These are phyloP conservation scores for Pichia sp. DNA, from an alignment of 1,139 yeast species.

Conservation along the genomic window DNA sequence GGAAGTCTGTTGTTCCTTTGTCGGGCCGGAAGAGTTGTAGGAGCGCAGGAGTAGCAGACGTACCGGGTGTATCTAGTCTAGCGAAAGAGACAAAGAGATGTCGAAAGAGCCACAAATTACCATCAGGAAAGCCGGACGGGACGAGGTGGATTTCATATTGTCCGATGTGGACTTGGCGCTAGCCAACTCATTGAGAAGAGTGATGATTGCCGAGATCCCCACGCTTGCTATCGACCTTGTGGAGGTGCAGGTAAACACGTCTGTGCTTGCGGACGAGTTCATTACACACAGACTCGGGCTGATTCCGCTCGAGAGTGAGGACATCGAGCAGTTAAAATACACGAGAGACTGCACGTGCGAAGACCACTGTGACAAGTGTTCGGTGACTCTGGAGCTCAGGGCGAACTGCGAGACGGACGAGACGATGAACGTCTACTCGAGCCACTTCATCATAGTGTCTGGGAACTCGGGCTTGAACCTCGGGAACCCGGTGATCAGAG, in stretches of 20 bases:
- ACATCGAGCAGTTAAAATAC: conserved; percentile 73
- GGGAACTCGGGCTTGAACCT: conserved; percentile 41
- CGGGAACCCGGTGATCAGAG: conserved; percentile 84
- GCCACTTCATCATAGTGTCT: conserved; percentile 63
- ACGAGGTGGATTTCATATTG: conserved; percentile 85
- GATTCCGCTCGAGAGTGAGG: conserved; percentile 80
- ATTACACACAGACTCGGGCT: conserved; percentile 90
- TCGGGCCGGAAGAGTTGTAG: background rate
- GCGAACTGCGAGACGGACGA: conserved; percentile 87
- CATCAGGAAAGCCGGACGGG: conserved; percentile 78
- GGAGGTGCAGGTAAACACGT: conserved; percentile 87
- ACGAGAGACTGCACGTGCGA: conserved; percentile 97
- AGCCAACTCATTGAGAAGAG: conserved; percentile 89
- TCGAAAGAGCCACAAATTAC: conserved; percentile 69
- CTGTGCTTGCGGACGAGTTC: conserved; percentile 95
- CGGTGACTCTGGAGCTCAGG: conserved; percentile 78
- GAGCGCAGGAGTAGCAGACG: background rate
- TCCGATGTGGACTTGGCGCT: conserved; percentile 84
- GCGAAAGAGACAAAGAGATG: conserved; percentile 4
- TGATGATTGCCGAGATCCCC: conserved; percentile 94
- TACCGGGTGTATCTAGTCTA: background rate
- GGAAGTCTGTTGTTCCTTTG: too few relatives aligned
- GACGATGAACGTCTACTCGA: conserved; percentile 85
- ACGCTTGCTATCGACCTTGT: conserved; percentile 94
- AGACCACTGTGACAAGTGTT: conserved; percentile 92